These are phyloP conservation scores for Coemansia brasiliensis DNA, from an alignment of 192 early-diverging fungal species.

Conservation along the genomic window DNA sequence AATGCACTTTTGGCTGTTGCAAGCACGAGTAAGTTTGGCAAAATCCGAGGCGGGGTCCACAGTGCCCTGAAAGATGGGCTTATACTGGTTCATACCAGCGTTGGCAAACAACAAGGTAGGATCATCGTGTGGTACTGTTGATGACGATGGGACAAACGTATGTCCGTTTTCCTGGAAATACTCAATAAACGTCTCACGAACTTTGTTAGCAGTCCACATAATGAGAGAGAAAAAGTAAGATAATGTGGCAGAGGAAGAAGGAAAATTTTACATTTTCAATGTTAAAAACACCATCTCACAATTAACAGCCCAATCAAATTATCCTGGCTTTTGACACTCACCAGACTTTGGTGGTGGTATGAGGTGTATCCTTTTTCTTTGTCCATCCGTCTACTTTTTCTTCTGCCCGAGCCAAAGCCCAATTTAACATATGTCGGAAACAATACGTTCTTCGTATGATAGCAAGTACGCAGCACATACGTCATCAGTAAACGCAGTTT, in stretches of 20 bases:
- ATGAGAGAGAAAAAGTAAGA: not conserved
- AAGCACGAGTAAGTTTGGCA: slow-evolving; percentile 86
- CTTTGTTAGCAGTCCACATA: slow-evolving; percentile 75
- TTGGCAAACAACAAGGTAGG: slow-evolving; percentile 96
- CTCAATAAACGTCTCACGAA: slow-evolving; percentile 86
- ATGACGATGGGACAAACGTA: slow-evolving; percentile 79
- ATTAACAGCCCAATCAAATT: too few relatives aligned
- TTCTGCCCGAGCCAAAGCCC: too few relatives aligned
- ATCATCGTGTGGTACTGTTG: slow-evolving; percentile 93
- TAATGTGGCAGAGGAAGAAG: not conserved
- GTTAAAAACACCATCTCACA: too few relatives aligned
- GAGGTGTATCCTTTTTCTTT: too few relatives aligned
- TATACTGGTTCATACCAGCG: slow-evolving; percentile 98
- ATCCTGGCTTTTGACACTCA: too few relatives aligned
- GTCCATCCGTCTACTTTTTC: not conserved
- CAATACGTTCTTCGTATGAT: not conserved
- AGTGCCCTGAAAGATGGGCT: slow-evolving; percentile 94
- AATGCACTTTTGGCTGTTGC: slow-evolving; percentile 98
- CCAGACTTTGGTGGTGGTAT: too few relatives aligned
- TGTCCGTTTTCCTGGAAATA: slow-evolving; percentile 77
- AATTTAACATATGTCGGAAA: too few relatives aligned
- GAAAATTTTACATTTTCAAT: not conserved
- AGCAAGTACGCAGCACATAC: not conserved
- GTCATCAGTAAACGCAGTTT: slow-evolving; percentile 11
- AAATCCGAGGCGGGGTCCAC: slow-evolving; percentile 92